phyloP scores from a whole-genome alignment of 2,329 filamentous ascomycete species.

The Penicillium sp. region DNA sequence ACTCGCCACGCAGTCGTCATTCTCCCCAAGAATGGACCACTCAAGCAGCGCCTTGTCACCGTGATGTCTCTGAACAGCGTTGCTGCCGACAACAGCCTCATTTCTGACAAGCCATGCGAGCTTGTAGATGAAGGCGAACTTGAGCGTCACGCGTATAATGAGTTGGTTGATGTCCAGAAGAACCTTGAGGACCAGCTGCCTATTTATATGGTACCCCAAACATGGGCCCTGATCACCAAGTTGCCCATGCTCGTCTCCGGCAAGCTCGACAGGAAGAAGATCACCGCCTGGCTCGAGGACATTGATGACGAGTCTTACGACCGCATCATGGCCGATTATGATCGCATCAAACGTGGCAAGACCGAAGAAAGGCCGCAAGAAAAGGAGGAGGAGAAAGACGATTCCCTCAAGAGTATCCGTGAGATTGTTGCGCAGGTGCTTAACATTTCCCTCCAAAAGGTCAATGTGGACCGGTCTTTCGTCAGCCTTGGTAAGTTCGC shows the following conservation, averaged over 20 bases:
- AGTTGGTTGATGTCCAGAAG: constrained; percentile 38
- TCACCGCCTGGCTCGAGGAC: constrained; percentile 48
- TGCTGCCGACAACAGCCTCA: constrained; percentile 23
- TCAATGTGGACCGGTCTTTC: constrained; percentile 38
- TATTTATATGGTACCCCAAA: constrained; percentile 48
- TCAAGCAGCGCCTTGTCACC: constrained; percentile 48
- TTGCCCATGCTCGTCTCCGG: constrained; percentile 43
- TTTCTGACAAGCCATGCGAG: constrained; percentile 33
- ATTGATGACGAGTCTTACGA: constrained; percentile 43
- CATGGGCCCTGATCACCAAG: constrained; percentile 41
- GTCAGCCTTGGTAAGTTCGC: constrained; percentile 36
- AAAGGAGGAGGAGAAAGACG: constrained; percentile 17
- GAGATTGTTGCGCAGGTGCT: constrained; percentile 40
- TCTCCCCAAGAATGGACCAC: constrained; percentile 44
- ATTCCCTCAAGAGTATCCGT: constrained; percentile 24
- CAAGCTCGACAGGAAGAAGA: constrained; percentile 41
- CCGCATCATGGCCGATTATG: constrained; percentile 41
- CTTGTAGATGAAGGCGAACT: constrained; percentile 31
- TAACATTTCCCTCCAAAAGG: constrained; percentile 35
- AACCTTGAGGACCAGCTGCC: constrained; percentile 46
- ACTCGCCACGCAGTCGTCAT: constrained; percentile 46
- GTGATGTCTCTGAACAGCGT: constrained; percentile 42
- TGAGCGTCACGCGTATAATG: constrained; percentile 24
- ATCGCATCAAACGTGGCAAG: constrained; percentile 27
- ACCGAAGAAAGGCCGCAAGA: constrained; percentile 19